These are phyloP conservation scores for Calonectria ilicicola DNA, from an alignment of 2,329 filamentous ascomycete genomes.

Conservation along the genomic window DNA sequence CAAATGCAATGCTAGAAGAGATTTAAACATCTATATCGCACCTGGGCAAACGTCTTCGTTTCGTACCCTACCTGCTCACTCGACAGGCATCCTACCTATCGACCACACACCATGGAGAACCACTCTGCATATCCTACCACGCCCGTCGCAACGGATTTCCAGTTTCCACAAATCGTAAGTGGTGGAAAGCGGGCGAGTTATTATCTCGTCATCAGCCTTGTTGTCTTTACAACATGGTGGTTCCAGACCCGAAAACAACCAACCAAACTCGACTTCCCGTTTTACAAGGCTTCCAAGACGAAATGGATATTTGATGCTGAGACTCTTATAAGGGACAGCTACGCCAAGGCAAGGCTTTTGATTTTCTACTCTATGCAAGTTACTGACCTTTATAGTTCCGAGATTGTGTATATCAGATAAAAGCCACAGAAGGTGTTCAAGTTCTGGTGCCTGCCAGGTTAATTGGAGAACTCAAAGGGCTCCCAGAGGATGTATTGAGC, in stretches of 20 bases:
- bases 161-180: slow-evolving; percentile 36
- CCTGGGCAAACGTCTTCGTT: neutral
- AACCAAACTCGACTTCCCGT: slow-evolving; percentile 53
- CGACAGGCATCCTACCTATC: neutral
- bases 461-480: slow-evolving; percentile 59
- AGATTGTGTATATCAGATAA: slow-evolving; percentile 63
- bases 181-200: slow-evolving; percentile 51
- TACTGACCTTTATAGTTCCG: slow-evolving; percentile 54
- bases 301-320: slow-evolving; percentile 66
- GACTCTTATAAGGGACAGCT: slow-evolving; percentile 60
- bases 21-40: neutral
- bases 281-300: slow-evolving; percentile 60
- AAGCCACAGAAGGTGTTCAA: slow-evolving; percentile 62
- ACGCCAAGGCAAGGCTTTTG: slow-evolving; percentile 54
- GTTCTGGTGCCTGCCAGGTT: slow-evolving; percentile 59
- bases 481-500: slow-evolving; percentile 62
- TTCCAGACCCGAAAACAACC: slow-evolving; percentile 49
- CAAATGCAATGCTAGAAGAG: neutral
- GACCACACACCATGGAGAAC: slow-evolving; percentile 17
- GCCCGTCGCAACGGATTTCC: slow-evolving; percentile 26
- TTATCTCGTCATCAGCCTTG: slow-evolving; percentile 53
- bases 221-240: slow-evolving; percentile 54
- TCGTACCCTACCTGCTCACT: neutral
- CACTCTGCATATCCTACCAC: slow-evolving; percentile 12
- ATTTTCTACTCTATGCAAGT: neutral